Conservation (phyloP, 2,329 filamentous ascomycete species). For the Trichoderma cornu-damae region DNA sequence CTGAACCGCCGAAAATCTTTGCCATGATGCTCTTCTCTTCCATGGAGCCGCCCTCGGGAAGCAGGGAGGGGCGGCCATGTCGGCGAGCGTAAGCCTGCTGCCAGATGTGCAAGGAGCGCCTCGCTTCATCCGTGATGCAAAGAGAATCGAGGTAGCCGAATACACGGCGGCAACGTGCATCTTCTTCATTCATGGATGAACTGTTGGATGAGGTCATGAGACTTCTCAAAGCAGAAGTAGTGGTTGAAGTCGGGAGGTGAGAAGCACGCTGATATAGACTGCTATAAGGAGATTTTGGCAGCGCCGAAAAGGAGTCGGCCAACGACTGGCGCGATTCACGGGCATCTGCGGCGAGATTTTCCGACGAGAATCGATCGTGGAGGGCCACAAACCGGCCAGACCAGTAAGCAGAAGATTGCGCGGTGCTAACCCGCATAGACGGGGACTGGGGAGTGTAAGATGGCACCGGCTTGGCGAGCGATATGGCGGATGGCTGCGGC, state of each 20-base stretch:
- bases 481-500: conserved; percentile 22
- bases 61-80: conserved; percentile 34
- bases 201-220: conserved; percentile 21
- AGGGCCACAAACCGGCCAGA: conserved; percentile 55
- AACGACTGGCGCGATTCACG: neutral
- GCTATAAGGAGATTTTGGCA: conserved; percentile 21
- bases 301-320: neutral
- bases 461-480: conserved; percentile 20
- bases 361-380: conserved; percentile 42
- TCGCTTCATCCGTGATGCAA: conserved; percentile 46
- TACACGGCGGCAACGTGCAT: conserved; percentile 40
- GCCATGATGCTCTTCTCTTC: conserved; percentile 28
- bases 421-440: conserved; percentile 34
- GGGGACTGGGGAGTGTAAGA: conserved; percentile 22
- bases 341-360: conserved; percentile 24
- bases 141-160: conserved; percentile 44
- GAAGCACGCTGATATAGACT: conserved; percentile 19
- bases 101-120: conserved; percentile 44
- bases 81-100: conserved; percentile 46
- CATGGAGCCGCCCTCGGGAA: conserved; percentile 37
- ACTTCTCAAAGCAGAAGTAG: conserved; percentile 31
- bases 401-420: conserved; percentile 54
- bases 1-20: conserved; percentile 27
- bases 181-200: conserved; percentile 33
- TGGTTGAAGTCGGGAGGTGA: conserved; percentile 31